These are phyloP conservation scores for Penicillium soppii DNA, from an alignment of 495 filamentous ascomycete species.

Conservation along the genomic window DNA sequence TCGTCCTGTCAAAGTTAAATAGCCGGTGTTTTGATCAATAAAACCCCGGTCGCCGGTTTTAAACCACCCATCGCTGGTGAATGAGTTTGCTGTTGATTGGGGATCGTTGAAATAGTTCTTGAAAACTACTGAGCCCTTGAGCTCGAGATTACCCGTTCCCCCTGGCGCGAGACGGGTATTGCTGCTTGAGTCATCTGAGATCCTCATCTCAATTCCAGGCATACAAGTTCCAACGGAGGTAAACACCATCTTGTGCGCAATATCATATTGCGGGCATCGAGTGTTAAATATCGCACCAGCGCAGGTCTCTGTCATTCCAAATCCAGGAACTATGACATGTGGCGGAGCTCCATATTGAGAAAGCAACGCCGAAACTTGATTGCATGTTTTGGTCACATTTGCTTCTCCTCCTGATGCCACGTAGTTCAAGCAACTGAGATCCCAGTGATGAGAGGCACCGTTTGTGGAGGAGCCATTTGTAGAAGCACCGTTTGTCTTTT, in stretches of 20 bases:
- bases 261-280: conserved; percentile 36
- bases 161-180: neutral
- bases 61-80: conserved; percentile 76
- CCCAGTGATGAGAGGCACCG: conserved; percentile 26
- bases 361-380: conserved; percentile 29
- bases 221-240: conserved; percentile 43
- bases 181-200: conserved; percentile 13
- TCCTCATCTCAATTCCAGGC: conserved; percentile 40
- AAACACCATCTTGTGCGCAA: conserved; percentile 18
- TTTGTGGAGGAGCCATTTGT: no score
- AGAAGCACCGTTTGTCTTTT: conserved; percentile 23
- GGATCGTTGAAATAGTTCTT: conserved; percentile 72
- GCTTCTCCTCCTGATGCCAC: conserved; percentile 43
- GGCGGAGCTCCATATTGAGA: conserved; percentile 27
- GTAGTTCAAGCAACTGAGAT: conserved; percentile 27
- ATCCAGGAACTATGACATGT: conserved; percentile 45
- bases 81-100: conserved; percentile 59
- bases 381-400: conserved; percentile 30
- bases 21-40: conserved; percentile 52
- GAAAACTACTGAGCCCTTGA: conserved; percentile 65
- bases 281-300: conserved; percentile 44
- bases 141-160: conserved; percentile 25
- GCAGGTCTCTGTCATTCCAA: conserved; percentile 61
- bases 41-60: conserved; percentile 75
- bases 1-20: conserved; percentile 54